Base-by-base conservation (phyloP, 768 basidiomycete species). In the Leccinum arenicola region DNA sequence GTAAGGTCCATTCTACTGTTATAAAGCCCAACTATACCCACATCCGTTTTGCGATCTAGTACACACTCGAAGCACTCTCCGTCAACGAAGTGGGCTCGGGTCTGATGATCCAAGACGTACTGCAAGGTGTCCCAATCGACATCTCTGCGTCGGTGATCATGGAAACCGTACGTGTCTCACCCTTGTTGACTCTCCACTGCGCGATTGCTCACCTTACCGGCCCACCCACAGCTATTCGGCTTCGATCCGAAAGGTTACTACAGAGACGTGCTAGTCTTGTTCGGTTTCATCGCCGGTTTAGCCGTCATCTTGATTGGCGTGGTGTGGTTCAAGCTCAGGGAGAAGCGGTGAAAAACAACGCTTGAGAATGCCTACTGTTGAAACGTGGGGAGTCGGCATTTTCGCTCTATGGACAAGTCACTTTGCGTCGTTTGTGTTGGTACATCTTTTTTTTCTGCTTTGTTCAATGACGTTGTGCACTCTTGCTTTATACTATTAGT, bases 1-100 rank as follows among this genome's bases (percentile, higher is more conserved):
- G 71, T 74, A 48, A 17, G 63, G 40, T 50, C 17, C n/a, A 17
- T 19, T 19, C 27, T 2, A 19, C 3, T 21, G 0, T 23, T 8
- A 17, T n/a, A 19, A 6, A 45, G 8, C 17, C 15, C 3, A 40
- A 38, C 15, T 40, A 43, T 43, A 43, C n/a, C 17, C 10, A 19
- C 40, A n/a, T n/a, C 10, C 10, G 10, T 43, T 43, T 43, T 9
- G 40, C 10, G 40, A 43, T 43, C 12, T 11, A 73, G 71, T 93
- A 85, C 70, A 78, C 80, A 25, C 77, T 92, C n/a, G 91, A 93
- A 69, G 95, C 95, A 6, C 77, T 97, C 15, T 80, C 88, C 12
- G 90, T 97, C 38, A 98, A 98, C 68, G 95, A 98, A 70, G 93
- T 98, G 15, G 85, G 85, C 40, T 88, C 91, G 4, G 95, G 95